Evolutionary conservation across 306 rosid genomes (phyloP), one percentile per base, ranked within the genome.

Genomic region (Castanospermum australe): DNA sequence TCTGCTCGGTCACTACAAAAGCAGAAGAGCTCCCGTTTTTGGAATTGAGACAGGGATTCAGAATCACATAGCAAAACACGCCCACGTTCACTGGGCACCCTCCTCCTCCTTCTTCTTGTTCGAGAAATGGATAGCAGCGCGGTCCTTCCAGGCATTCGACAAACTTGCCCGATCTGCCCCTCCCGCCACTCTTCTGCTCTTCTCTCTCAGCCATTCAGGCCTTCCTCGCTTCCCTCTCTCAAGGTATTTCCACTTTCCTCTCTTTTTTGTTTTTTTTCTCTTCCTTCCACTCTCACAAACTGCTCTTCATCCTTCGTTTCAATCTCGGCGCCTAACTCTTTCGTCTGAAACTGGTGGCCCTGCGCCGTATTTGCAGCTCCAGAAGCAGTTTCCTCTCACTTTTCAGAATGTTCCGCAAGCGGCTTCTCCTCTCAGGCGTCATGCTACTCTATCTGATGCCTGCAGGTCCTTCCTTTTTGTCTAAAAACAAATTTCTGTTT

Each of bases 121-220:
- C 59, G 2, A 57, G 18, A 85, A 72, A 93, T 95, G 97, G 97
- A 95, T 80, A 73, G 83, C 86, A 69, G 77, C 88, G 96, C 94
- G 93, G 87, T 81, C 80, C 42, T 82, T 2, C 24, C 84, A 1
- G 55, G 81, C 33, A 84, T 86, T 78, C 88, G 73, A 38, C 82
- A 85, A 3, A 84, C 64, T 76, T 77, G 12, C 78, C 76, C 73
- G 69, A 85, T 91, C 64, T 77, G 63, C 81, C 82, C 86, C 14
- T 85, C 93, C 32, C 89, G 81, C 70, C 88, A 63, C 36, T 36
- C 78, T 51, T 32, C 74, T 9, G 20, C 41, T n/a, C 38, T 55
- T 55, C 61, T 68, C 17, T 84, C 81, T 52, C 81, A 32, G 22
- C 47, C 74, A 8, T 13, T 55, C 83, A 61, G 10, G 1, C 79